Base-by-base conservation (phyloP, 2,329 filamentous ascomycete genomes). In the Fusarium irregulare region DNA sequence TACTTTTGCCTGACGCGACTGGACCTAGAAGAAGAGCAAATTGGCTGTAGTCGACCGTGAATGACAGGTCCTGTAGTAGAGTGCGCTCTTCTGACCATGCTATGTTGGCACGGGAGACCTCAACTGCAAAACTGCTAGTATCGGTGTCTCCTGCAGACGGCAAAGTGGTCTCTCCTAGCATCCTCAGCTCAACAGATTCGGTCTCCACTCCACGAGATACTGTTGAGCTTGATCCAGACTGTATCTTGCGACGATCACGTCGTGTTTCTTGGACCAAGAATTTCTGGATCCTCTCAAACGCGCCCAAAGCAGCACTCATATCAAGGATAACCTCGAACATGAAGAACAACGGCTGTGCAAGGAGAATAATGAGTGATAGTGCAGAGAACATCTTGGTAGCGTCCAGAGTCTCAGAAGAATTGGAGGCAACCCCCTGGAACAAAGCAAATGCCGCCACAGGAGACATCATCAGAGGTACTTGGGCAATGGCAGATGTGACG, bases 1-100 rank as follows among this genome's bases (percentile, higher is more conserved):
- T 81, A 0, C 80, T 83, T 64, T 85, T 85, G 0, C 83, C 83
- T 2, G 79, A 81, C 1, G 80, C 84, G 6, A 85, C 75, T 2
- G 83, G 82, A 0, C 83, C 83, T 12, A 83, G 73, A 1, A 85
- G 68, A 6, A 85, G 76, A 11, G 77, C 81, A 11, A 85, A 75
- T 6, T 77, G 70, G 6, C 70, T 74, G 0, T 63, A 56, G 4
- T 70, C 66, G 4, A 84, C 61, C 0, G 64, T 69, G 5, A 84
- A 71, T n/a, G 78, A 68, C 23, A 84, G 69, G 10, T 78, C 53
- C 1, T 45, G 66, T 6, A 84, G 72, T 13, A 73, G 58, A 18
- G 65, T 60, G 14, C 65, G 76, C 12, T 76, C 73, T 5, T 75
- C 66, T 1, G 73, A 69, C 80, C 82, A 84, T 16, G 78, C 76